Base-by-base conservation (phyloP, 2,329 filamentous ascomycete species). In the Xylaria multiplex region DNA sequence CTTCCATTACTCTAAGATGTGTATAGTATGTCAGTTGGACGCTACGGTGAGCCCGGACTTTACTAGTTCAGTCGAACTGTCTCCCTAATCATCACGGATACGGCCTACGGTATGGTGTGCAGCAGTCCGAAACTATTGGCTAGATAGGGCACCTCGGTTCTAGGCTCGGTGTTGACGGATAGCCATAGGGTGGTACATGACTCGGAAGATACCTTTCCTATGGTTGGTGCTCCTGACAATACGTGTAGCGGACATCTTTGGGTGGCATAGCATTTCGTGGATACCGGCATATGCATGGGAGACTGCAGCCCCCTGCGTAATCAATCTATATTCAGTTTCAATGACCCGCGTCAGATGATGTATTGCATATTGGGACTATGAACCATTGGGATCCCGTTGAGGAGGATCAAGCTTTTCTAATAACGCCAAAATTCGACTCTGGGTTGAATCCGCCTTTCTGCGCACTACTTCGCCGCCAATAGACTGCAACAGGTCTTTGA, bases 361-460 rank as follows among this genome's bases (percentile, higher is more conserved):
- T 22, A 19, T 53, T 37, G 24, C 35, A 50, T 8, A 48, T 14
- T 14, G 49, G 27, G 13, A 52, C 35, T 40, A 42, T 30, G 32
- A 56, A 30, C 37, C 57, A 57, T 46, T 52, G 7, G 49, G 50
- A 43, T 42, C 43, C 16, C 30, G 30, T 54, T 49, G 56, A 27
- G 50, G 24, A 6, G 32, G 35, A 8, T 52, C 37, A 13, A 65
- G 56, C 27, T 60, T 65, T n/a, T 60, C 56, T 37, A 65, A 50
- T 16, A 65, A 13, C 6, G 16, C 27, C 14, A 32, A 16, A 19
- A 60, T 60, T 35, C 56, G 49, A n/a, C 4, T 16, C 35, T 60
- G 56, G 19, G 56, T 52, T 6, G 45, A 43, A 14, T 65, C 62
- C 22, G 62, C 62, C 45, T 56, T 65, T 19, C 45, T 55, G 16